Base-by-base conservation (phyloP, 1,284 basidiomycete genomes). In the Heterobasidion occidentale region DNA sequence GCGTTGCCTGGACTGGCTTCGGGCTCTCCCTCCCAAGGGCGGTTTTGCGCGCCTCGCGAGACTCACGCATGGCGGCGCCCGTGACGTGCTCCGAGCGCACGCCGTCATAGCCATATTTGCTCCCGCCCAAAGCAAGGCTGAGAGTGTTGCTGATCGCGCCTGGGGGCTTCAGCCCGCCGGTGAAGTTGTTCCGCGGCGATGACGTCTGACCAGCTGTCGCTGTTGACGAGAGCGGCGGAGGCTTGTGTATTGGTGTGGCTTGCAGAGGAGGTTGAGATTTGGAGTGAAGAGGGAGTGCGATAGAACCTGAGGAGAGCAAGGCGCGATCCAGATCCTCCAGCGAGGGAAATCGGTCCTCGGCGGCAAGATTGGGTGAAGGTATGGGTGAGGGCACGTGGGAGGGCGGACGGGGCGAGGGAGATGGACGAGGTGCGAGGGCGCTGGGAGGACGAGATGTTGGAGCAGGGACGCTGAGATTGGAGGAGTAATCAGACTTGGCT, bases 261-360 rank as follows among this genome's bases (percentile, higher is more conserved):
- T 45, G 53, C 51, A 34, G 54, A 52, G 49, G 46, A 54, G 36
- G 56, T 33, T 11, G 60, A 12, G 38, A 42, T n/a, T 11, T 11
- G 38, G n/a, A 12, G 38, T 42, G 11, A n/a, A n/a, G n/a, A 42
- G 47, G 58, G 36, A 14, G 54, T 11, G 50, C 33, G 14, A 36
- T 53, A 11, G 63, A 56, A 9, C 64, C 60, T 46, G 68, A 53
- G 0, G 73, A 64, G 9, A 64, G 66, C 58, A 86, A 83, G n/a
- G 75, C 75, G 9, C 82, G 80, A 68, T 92, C 86, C 11, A 91
- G 72, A 62, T 90, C 86, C 65, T 90, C 89, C 34, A 92, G 70
- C 1, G 88, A 86, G 2, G 89, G 89, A 68, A 89, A 92, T 52
- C 87, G 77, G 49, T 80, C 76, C 67, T 90, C 88, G 4, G 76